These are phyloP conservation scores for Periconia sp. DNA, from an alignment of 2,329 filamentous ascomycete species.

Conservation along the genomic window DNA sequence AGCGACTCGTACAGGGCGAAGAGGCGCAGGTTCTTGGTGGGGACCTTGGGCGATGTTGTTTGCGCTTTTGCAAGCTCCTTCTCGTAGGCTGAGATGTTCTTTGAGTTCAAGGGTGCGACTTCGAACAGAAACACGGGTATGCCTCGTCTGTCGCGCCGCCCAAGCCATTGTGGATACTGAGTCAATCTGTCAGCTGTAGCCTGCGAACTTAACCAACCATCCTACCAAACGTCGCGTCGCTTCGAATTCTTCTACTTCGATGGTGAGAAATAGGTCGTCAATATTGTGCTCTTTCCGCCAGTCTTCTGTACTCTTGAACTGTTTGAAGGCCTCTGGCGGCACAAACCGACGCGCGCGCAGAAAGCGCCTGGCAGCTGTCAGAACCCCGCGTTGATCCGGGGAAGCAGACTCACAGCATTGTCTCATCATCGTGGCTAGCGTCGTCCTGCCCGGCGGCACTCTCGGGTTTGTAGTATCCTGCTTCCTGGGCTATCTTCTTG, in stretches of 20 bases:
- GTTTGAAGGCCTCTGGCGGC: constrained; percentile 75
- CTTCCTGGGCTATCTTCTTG: constrained; percentile 70
- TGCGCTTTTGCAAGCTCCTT: constrained; percentile 64
- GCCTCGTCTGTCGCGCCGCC: constrained; percentile 85
- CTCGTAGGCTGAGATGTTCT: constrained; percentile 81
- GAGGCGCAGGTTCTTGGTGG: constrained; percentile 79
- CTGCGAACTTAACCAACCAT: constrained; percentile 4
- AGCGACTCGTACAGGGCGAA: constrained; percentile 95
- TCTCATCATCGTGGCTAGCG: constrained; percentile 75
- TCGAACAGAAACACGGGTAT: constrained; percentile 93
- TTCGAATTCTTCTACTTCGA: constrained; percentile 85
- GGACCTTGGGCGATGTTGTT: constrained; percentile 66
- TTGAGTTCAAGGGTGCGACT: constrained; percentile 80
- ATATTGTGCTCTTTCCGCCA: constrained; percentile 84
- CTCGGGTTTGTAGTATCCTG: constrained; percentile 65
- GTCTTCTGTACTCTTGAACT: constrained; percentile 87
- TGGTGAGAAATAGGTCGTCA: constrained; percentile 81
- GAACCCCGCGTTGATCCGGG: constrained; percentile 22
- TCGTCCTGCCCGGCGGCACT: constrained; percentile 38
- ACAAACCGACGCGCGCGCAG: constrained; percentile 84
- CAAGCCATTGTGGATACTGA: constrained; percentile 94
- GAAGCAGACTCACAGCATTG: constrained; percentile 64
- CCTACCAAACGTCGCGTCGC: constrained; percentile 74
- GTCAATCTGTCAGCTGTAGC: constrained; percentile 24
- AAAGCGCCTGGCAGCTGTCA: constrained; percentile 68